A percentile compares a stretch with the other conserved stretches of the same genome.
Conservation (phyloP, 1,139 yeast genomes). For the Nematodospora anomalae region DNA sequence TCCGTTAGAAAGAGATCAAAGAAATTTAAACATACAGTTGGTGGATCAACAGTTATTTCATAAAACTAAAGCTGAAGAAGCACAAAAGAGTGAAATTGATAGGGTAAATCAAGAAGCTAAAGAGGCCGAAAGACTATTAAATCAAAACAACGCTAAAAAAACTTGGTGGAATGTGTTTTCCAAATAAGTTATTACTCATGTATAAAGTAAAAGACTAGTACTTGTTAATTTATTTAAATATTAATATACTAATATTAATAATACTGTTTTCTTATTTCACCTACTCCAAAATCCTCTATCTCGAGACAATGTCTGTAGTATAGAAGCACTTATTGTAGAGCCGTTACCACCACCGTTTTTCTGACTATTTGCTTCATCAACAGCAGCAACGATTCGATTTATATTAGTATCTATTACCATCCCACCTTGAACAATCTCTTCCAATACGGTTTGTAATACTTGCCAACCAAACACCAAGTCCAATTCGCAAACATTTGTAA, state of each 20-base stretch:
- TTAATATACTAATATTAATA: background rate
- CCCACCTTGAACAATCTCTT: constrained; percentile 95
- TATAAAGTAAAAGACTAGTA: background rate
- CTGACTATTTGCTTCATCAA: constrained; percentile 59
- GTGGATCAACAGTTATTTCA: constrained; percentile 53
- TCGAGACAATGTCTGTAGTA: constrained; percentile 45
- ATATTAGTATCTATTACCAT: constrained; percentile 98
- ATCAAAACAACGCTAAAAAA: constrained; percentile 30
- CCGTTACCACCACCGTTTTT: constrained; percentile 22
- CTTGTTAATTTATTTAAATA: constrained; percentile 5
- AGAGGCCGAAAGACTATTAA: constrained; percentile 31
- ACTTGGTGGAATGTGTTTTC: constrained; percentile 29
- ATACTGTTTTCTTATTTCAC: constrained; percentile 5
- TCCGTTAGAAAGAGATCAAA: constrained; percentile 55
- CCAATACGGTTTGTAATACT: constrained; percentile 85
- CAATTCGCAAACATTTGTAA: constrained; percentile 90
- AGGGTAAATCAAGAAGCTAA: constrained; percentile 32
- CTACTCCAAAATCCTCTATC: constrained; percentile 50
- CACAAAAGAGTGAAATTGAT: constrained; percentile 43
- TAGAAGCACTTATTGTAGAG: constrained; percentile 25
- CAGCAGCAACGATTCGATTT: constrained; percentile 76
- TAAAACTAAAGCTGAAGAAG: constrained; percentile 43
- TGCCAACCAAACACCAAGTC: constrained; percentile 98
- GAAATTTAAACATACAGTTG: constrained; percentile 36
- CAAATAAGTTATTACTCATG: constrained; percentile 4